Evolutionary conservation across 2,329 filamentous ascomycete genomes (phyloP).

Genomic region (Penicillium fuscoglaucum): DNA sequence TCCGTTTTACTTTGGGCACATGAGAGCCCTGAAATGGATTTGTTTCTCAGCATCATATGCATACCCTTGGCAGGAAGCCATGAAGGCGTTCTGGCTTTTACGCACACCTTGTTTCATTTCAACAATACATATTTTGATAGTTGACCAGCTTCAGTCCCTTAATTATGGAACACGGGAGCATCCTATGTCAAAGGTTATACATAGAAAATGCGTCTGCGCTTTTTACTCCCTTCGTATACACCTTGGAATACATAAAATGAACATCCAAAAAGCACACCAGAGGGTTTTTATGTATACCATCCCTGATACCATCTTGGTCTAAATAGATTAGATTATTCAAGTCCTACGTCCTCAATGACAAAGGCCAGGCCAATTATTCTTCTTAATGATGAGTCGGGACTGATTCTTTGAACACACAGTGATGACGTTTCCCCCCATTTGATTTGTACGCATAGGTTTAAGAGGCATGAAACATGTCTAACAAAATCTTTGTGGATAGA

Average conservation of each 20-base stretch:
- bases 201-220: too few relatives aligned
- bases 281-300: too few relatives aligned
- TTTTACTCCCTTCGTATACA: too few relatives aligned
- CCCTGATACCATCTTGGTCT: too few relatives aligned
- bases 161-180: neutral
- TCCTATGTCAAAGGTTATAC: neutral
- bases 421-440: neutral
- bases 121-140: neutral
- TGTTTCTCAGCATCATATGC: neutral
- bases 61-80: conserved; percentile 9
- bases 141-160: neutral
- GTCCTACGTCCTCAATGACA: too few relatives aligned
- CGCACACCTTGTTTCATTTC: neutral
- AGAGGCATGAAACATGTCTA: neutral
- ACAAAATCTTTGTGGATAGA: neutral
- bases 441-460: neutral
- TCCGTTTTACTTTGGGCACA: neutral
- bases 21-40: neutral
- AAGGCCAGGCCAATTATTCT: too few relatives aligned
- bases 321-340: too few relatives aligned
- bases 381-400: neutral
- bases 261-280: too few relatives aligned
- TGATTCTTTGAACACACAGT: neutral
- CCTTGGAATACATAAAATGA: too few relatives aligned
- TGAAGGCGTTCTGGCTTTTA: conserved; percentile 7